phyloP scores from a whole-genome alignment of 352 stramenopile species.

The Pythium apleroticum region DNA sequence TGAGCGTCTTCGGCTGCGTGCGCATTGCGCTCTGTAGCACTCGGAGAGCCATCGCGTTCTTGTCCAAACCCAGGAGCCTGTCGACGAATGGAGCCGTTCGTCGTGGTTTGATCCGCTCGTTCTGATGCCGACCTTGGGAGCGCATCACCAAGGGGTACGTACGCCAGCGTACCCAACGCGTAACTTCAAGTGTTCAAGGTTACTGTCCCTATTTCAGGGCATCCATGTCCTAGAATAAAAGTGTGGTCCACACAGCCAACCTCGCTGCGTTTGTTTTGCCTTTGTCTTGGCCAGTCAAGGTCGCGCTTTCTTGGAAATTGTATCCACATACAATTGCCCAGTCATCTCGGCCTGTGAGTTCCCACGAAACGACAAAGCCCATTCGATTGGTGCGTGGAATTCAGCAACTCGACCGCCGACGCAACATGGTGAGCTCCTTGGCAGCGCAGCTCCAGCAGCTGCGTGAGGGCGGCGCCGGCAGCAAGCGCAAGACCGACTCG shows the following conservation, averaged over 20 bases:
- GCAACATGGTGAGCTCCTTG: constrained; percentile 60
- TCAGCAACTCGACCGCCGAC: constrained; percentile 4
- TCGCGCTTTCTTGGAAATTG: constrained; percentile 16
- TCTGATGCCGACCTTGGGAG: too few relatives aligned
- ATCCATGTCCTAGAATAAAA: constrained; percentile 1
- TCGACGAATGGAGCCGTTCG: constrained; percentile 6
- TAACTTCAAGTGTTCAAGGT: constrained; percentile 30
- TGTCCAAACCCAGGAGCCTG: not conserved
- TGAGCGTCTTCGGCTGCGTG: constrained; percentile 11
- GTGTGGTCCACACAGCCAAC: constrained; percentile 18
- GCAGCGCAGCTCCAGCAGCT: constrained; percentile 81
- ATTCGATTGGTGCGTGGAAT: constrained; percentile 26
- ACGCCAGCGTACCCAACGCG: constrained; percentile 1
- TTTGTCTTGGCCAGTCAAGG: constrained; percentile 36
- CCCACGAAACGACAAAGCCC: constrained; percentile 31
- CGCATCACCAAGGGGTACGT: constrained; percentile 12
- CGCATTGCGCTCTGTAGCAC: constrained; percentile 10
- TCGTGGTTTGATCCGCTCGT: constrained; percentile 8
- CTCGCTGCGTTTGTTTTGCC: not conserved
- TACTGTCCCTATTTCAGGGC: not conserved
- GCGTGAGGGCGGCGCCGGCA: constrained; percentile 70
- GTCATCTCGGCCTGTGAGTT: constrained; percentile 7
- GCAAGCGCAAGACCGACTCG: constrained; percentile 78
- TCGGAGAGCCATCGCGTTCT: constrained; percentile 22
- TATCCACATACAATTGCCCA: constrained; percentile 36